Percentiles rank a stretch among this genome's conserved stretches.
These are phyloP conservation scores for Hamamelis virginiana DNA, from an alignment of 164 flowering plant genomes.

Conservation along the genomic window DNA sequence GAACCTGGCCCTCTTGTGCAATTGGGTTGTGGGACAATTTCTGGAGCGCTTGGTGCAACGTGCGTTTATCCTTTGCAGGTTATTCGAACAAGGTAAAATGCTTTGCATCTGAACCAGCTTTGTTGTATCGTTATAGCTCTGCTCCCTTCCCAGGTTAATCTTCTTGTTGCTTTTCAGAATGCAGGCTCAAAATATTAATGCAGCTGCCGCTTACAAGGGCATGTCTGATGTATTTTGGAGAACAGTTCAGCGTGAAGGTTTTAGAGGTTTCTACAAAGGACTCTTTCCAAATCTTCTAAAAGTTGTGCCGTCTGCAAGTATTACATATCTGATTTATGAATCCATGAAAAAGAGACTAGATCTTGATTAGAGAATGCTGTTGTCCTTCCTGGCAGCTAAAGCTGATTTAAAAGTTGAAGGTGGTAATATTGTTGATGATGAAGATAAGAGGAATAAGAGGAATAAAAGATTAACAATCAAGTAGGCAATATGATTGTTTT, in stretches of 20 bases:
- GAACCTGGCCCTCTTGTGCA: slow-evolving; percentile 84
- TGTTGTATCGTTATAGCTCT: not conserved
- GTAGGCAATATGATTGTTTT: slow-evolving; percentile 24
- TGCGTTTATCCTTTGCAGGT: slow-evolving; percentile 99
- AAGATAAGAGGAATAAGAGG: slow-evolving; percentile 28
- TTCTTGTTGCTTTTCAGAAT: slow-evolving; percentile 44
- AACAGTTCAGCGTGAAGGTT: slow-evolving; percentile 68
- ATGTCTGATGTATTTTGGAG: slow-evolving; percentile 82
- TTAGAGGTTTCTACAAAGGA: slow-evolving; percentile 86
- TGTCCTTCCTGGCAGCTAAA: slow-evolving; percentile 13
- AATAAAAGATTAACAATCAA: slow-evolving; percentile 21
- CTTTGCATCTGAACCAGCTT: not conserved
- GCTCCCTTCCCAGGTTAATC: slow-evolving; percentile 1
- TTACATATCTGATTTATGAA: slow-evolving; percentile 88
- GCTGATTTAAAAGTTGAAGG: slow-evolving; percentile 24
- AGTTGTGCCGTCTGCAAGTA: slow-evolving; percentile 94
- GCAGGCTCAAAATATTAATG: slow-evolving; percentile 69
- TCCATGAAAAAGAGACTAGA: slow-evolving; percentile 79
- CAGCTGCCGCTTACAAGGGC: slow-evolving; percentile 48
- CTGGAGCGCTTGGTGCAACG: slow-evolving; percentile 95
- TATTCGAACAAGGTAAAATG: slow-evolving; percentile 81
- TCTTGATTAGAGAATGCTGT: slow-evolving; percentile 41
- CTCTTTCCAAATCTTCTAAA: slow-evolving; percentile 88
- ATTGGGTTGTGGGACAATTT: slow-evolving; percentile 88
- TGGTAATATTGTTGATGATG: slow-evolving; percentile 21